Conservation (phyloP, 2,329 filamentous ascomycete genomes). For the Claviceps cyperi region DNA sequence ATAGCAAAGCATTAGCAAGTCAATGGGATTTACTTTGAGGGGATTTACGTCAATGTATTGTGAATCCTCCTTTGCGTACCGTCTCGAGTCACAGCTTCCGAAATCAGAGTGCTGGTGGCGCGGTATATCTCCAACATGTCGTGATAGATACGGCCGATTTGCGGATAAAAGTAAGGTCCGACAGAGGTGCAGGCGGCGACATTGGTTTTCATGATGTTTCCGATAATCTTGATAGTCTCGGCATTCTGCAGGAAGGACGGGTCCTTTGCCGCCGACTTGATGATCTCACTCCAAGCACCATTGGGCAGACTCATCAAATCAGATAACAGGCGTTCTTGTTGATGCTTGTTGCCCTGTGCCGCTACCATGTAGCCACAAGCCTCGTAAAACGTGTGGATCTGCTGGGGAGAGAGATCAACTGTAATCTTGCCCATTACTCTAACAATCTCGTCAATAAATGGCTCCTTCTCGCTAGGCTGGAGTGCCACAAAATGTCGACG, state of each 20-base stretch:
- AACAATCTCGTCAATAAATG: slow-evolving; percentile 98
- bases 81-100: slow-evolving; percentile 74
- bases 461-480: slow-evolving; percentile 85
- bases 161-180: slow-evolving; percentile 92
- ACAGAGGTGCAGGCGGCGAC: slow-evolving; percentile 97
- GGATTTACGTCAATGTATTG: neutral
- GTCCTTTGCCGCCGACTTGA: slow-evolving; percentile 71
- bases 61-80: slow-evolving; percentile 37
- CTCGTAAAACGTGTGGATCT: slow-evolving; percentile 98
- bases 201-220: slow-evolving; percentile 99
- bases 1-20: neutral
- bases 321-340: slow-evolving; percentile 79
- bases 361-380: slow-evolving; percentile 99
- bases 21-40: neutral
- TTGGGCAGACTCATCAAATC: slow-evolving; percentile 94
- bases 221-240: slow-evolving; percentile 95
- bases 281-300: slow-evolving; percentile 88
- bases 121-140: slow-evolving; percentile 99
- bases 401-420: slow-evolving; percentile 84
- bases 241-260: slow-evolving; percentile 77
- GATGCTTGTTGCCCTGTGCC: slow-evolving; percentile 85
- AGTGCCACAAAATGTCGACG: slow-evolving; percentile 92
- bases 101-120: slow-evolving; percentile 91
- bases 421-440: slow-evolving; percentile 93
- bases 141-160: slow-evolving; percentile 92